Evolutionary conservation across 345 rosid species (phyloP).

Genomic region (Linum lewisii): DNA sequence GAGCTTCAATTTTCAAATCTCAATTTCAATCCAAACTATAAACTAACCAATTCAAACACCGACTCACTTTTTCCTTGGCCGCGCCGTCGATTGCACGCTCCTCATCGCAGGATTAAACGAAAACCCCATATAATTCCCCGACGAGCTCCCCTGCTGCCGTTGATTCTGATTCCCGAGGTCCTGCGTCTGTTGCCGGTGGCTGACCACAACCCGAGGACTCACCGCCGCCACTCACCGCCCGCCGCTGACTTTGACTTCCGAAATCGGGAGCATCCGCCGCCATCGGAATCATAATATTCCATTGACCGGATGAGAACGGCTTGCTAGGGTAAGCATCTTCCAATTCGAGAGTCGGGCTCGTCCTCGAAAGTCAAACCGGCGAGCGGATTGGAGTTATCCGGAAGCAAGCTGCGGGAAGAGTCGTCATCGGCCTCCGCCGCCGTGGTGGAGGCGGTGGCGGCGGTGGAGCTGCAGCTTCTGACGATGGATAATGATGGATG

Average conservation of each 20-base stretch:
- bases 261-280: too few species aligned
- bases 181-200: slow-evolving; percentile 9
- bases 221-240: slow-evolving; percentile 6
- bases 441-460: too few species aligned
- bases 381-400: slow-evolving; percentile 16
- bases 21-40: too few species aligned
- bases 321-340: too few species aligned
- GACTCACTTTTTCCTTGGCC: slow-evolving; percentile 47
- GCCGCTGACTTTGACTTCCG: too few species aligned
- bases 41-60: background rate
- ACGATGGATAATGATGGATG: too few species aligned
- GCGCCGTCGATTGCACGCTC: slow-evolving; percentile 24
- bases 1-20: too few species aligned
- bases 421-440: background rate
- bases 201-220: background rate
- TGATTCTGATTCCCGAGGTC: slow-evolving; percentile 4
- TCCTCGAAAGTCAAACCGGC: slow-evolving; percentile 30
- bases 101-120: slow-evolving; percentile 11
- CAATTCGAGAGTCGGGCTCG: slow-evolving; percentile 18
- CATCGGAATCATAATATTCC: too few species aligned
- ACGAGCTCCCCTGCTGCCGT: slow-evolving; percentile 2
- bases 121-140: too few species aligned
- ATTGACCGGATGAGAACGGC: too few species aligned
- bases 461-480: slow-evolving; percentile 47
- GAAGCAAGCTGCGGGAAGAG: background rate